Base-by-base conservation (phyloP, 139 green algal species). In the Chlamydomonas asymmetrica region DNA sequence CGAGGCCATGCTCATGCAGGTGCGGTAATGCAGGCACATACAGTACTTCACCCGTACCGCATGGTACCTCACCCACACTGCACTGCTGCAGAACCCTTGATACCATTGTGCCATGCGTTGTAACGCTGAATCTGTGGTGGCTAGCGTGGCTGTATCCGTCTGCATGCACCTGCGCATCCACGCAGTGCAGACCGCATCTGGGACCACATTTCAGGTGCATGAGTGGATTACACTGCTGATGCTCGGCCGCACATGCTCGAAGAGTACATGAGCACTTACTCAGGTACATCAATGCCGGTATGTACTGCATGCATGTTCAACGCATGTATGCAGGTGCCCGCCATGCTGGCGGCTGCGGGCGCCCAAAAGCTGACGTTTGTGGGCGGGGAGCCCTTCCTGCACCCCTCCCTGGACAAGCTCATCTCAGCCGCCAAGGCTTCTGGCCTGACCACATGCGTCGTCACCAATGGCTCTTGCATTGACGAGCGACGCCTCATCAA, bases 381-480 rank as follows among this genome's bases (percentile, higher is more conserved):
- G 27, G 71, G 71, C 31, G 71, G 71, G 22, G 71, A 78, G 71
- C 71, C 71, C 2, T 31, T 78, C 18, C 59, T 78, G 71, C 71
- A 78, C 49, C 73, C 73, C 1, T 48, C 60, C 22, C 45, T 79
- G 45, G 29, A 41, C 32, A 4, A 61, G 63, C 68, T 66, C 10
- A 3, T 62, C 9, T 22, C 22, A 8, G 45, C 2, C 2, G 49
- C 54, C 71, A 78, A 78, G 57, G 39, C 0, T 3, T 40, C 57
- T 10, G 71, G 71, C 13, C 59, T 78, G 40, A 56, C 32, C 37
- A 78, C 71, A 22, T 37, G n/a, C n/a, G 32, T 50, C 16, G 71
- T 78, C 59, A 78, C 71, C 37, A 78, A 78, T 29, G 71, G 54
- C 57, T 62, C 39, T 40, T 22, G 49, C 22, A 23, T 71, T 27